A percentile compares a stretch with the other conserved stretches of the same genome.
phyloP scores from a whole-genome alignment of 1,284 basidiomycete genomes.

The Cerrena zonata region DNA sequence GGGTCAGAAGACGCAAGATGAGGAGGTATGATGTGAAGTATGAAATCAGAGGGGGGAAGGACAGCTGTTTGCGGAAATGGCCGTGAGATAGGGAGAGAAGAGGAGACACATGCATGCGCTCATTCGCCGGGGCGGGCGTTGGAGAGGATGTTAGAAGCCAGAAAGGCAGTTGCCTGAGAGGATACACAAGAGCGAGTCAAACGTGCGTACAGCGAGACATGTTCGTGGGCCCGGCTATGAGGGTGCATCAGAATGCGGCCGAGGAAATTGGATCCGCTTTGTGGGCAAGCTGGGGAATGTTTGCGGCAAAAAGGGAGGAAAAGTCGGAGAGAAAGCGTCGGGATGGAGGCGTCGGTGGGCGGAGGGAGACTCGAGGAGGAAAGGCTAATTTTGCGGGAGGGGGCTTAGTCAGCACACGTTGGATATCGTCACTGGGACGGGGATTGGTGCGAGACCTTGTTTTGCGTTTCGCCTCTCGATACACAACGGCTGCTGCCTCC shows the following conservation, averaged over 20 bases:
- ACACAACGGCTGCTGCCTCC: background rate
- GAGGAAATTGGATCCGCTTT: background rate
- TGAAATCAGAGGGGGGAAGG: no score
- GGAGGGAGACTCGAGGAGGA: background rate
- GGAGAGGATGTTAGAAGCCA: no score
- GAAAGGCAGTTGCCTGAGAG: background rate
- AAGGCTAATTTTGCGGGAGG: background rate
- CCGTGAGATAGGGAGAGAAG: background rate
- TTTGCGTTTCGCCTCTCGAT: no score
- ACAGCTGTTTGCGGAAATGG: no score
- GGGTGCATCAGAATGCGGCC: background rate
- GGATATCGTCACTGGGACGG: background rate
- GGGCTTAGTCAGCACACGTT: background rate
- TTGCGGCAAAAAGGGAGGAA: background rate
- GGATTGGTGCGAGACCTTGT: no score
- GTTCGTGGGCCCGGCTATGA: no score
- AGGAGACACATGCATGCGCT: conserved; percentile 2
- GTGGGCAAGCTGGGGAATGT: background rate
- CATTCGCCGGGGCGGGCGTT: conserved; percentile 3
- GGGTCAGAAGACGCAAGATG: background rate
- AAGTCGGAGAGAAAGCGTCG: background rate
- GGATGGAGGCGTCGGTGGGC: background rate
- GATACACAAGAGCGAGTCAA: background rate
- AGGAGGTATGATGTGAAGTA: background rate
- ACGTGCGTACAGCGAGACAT: conserved; percentile 2